phyloP scores from a whole-genome alignment of 1,284 basidiomycete species.

The Rhizopogon hawkerae region DNA sequence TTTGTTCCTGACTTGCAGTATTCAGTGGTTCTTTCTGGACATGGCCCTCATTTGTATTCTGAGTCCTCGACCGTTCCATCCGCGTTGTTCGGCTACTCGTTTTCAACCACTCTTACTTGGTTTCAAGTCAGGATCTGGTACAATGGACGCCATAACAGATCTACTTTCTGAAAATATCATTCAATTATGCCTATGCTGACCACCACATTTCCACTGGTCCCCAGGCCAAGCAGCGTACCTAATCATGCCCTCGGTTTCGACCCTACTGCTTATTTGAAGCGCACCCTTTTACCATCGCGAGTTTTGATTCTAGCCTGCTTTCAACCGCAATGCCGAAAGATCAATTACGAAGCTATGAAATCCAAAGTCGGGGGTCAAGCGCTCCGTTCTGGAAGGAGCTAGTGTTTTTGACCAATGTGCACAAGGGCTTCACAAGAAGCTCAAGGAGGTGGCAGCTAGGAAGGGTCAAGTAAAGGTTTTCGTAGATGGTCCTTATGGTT shows the following conservation, averaged over 20 bases:
- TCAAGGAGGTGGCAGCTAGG: conserved; percentile 23
- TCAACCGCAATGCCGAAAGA: not conserved
- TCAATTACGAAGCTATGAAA: not conserved
- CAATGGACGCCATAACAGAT: conserved; percentile 20
- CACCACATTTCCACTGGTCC: conserved; percentile 21
- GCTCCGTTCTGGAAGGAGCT: conserved; percentile 31
- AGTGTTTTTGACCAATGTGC: conserved; percentile 44
- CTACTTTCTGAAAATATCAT: conserved; percentile 20
- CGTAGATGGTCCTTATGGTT: conserved; percentile 40
- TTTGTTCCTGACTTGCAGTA: conserved; percentile 1
- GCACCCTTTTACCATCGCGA: conserved; percentile 51
- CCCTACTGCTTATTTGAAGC: conserved; percentile 34
- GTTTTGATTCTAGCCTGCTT: conserved; percentile 27
- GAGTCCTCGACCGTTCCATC: conserved; percentile 55
- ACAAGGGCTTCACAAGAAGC: conserved; percentile 35
- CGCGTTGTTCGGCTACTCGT: conserved; percentile 42
- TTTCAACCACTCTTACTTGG: conserved; percentile 35
- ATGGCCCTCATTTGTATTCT: conserved; percentile 55
- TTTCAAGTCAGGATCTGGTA: conserved; percentile 9
- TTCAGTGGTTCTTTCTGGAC: conserved; percentile 28
- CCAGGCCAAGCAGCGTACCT: conserved; percentile 48
- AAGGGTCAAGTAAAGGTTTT: conserved; percentile 24
- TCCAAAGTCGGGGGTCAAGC: not conserved
- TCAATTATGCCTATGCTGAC: conserved; percentile 19
- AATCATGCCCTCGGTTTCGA: conserved; percentile 36